phyloP scores from a whole-genome alignment of 148 eudicot species.

The Vaccinium darrowii region DNA sequence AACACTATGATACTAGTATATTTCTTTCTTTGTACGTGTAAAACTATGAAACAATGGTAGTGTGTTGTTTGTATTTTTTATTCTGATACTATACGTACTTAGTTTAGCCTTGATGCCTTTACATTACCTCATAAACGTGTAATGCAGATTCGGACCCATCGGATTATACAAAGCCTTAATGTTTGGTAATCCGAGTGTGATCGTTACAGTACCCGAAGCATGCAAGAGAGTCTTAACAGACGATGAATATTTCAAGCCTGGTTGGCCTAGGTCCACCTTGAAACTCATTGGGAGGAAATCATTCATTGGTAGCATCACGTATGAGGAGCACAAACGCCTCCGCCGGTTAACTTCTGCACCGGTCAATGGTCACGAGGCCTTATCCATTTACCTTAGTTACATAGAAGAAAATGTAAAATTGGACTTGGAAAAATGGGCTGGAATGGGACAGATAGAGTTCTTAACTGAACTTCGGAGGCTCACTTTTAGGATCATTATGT shows the following conservation, averaged over 20 bases:
- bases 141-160: constrained; percentile 61
- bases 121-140: background rate
- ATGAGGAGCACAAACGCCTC: constrained; percentile 77
- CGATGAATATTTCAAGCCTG: constrained; percentile 82
- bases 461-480: constrained; percentile 64
- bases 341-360: constrained; percentile 80
- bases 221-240: constrained; percentile 67
- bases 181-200: constrained; percentile 83
- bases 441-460: constrained; percentile 74
- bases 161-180: constrained; percentile 79
- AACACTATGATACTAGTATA: too few species aligned
- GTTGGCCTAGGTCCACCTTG: constrained; percentile 75
- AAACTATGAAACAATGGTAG: background rate
- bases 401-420: constrained; percentile 56
- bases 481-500: constrained; percentile 70
- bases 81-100: too few species aligned
- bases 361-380: constrained; percentile 80
- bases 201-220: constrained; percentile 66
- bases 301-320: constrained; percentile 55
- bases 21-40: too few species aligned
- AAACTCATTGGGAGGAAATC: constrained; percentile 78
- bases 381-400: constrained; percentile 58
- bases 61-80: background rate
- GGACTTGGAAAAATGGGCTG: constrained; percentile 63
- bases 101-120: background rate